These are phyloP conservation scores for Hypoxylon sp. DNA, from an alignment of 2,329 filamentous ascomycete genomes.

Conservation along the genomic window DNA sequence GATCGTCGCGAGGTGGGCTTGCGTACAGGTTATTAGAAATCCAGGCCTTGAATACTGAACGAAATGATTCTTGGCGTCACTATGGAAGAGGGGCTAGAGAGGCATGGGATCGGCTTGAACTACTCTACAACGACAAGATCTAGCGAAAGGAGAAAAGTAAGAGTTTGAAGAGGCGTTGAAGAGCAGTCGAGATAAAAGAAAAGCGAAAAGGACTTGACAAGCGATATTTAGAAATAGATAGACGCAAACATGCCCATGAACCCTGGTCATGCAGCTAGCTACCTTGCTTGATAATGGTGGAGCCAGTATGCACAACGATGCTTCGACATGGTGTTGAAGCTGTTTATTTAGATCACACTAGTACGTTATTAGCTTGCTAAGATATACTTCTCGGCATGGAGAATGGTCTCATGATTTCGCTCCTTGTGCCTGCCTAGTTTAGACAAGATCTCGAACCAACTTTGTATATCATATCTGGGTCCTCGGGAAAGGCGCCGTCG, in stretches of 20 bases:
- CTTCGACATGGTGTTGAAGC: conserved; percentile 37
- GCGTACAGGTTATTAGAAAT: background rate
- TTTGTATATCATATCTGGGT: conserved; percentile 28
- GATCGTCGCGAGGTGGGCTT: conserved; percentile 2
- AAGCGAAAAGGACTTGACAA: conserved; percentile 17
- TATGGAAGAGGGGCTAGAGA: conserved; percentile 22
- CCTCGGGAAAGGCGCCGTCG: conserved; percentile 31
- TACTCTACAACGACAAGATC: conserved; percentile 8
- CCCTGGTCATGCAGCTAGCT: conserved; percentile 24
- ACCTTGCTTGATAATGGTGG: conserved; percentile 42
- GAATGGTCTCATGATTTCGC: conserved; percentile 34
- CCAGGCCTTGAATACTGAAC: conserved; percentile 3
- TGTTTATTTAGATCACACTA: conserved; percentile 27
- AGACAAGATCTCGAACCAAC: conserved; percentile 25
- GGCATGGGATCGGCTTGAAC: conserved; percentile 6
- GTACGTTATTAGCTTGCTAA: conserved; percentile 27
- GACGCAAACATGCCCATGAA: conserved; percentile 24
- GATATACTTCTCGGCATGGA: conserved; percentile 29
- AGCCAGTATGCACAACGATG: conserved; percentile 32
- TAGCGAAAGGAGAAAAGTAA: conserved; percentile 8
- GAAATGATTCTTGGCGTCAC: conserved; percentile 11
- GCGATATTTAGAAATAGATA: conserved; percentile 27
- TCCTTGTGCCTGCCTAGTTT: conserved; percentile 28
- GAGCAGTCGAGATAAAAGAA: conserved; percentile 21
- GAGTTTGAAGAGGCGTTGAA: conserved; percentile 2